Conservation (phyloP, 345 rosid genomes). For the Conringia planisiliqua region DNA sequence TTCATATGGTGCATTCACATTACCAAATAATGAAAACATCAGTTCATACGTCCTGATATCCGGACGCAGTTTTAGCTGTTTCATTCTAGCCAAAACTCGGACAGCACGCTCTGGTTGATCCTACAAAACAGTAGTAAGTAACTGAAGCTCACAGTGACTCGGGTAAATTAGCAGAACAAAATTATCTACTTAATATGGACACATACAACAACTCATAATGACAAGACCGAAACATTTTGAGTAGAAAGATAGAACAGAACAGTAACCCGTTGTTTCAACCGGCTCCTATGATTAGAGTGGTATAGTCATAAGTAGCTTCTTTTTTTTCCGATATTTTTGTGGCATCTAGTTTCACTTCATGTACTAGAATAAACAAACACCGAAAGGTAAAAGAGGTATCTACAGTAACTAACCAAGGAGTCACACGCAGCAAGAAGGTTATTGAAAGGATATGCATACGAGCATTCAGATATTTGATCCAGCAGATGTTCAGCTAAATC, state of each 20-base stretch:
- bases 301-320: neutral
- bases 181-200: neutral
- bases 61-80: conserved; percentile 48
- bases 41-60: conserved; percentile 63
- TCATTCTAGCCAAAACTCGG: conserved; percentile 67
- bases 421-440: conserved; percentile 65
- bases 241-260: no score
- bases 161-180: neutral
- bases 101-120: conserved; percentile 77
- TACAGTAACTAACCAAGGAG: conserved; percentile 47
- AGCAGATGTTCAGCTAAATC: conserved; percentile 76
- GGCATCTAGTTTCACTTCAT: neutral
- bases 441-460: conserved; percentile 51
- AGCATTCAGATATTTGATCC: conserved; percentile 49
- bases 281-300: neutral
- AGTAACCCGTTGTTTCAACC: no score
- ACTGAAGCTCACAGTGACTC: conserved; percentile 2
- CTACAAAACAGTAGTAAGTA: conserved; percentile 41
- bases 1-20: conserved; percentile 72
- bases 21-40: conserved; percentile 72
- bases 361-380: neutral
- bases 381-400: neutral
- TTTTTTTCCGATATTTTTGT: neutral
- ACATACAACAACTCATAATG: neutral
- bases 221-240: neutral